Evolutionary conservation across 1,139 yeast species (phyloP), one percentile per base, ranked within the genome.

Genomic region (Magnusiomyces suaveolens): DNA sequence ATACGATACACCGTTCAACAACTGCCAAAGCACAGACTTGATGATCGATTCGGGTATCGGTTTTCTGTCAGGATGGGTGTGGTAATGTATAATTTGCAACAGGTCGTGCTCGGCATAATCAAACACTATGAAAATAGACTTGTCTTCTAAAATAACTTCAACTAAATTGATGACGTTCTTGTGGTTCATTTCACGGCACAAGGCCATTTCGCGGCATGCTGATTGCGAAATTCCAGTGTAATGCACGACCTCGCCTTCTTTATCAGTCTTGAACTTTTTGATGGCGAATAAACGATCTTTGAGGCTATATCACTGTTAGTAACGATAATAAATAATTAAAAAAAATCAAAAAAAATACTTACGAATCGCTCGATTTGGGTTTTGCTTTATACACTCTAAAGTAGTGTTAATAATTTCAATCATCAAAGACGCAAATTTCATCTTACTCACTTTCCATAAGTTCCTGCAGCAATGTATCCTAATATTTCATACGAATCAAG

Each of bases 401-500:
- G 32, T 18, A 26, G 38, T 46, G 41, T 43, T 83, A 55, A 21
- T 26, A 21, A 18, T 23, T 26, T 3, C 33, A 48, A 25, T 12
- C 21, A 50, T 38, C 26, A 55, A 32, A 4, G 43, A 26, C 3
- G 32, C 25, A 36, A 46, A 23, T 10, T 50, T 16, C 6, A 3
- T 36, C 14, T 46, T 55, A 46, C 52, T 56, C 56, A 63, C 59
- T 54, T 63, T 26, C 99, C 99, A 69, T 92, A 92, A 0, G 99
- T 92, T 43, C 99, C 99, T 0, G 98, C 96, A 0, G 98, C 98
- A 58, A 92, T 94, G 69, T 92, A 92, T 0, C 99, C 99, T 36
- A 88, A 73, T 58, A 94, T 85, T 59, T 85, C 90, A 69, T 90
- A 92, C 61, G 84, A 84, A 50, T 85, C 83, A 32, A 88, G 72